Percentiles rank a stretch among this genome's conserved stretches.
These are phyloP conservation scores for Rubia yunnanensis DNA, from an alignment of 257 asterid species.

Conservation along the genomic window DNA sequence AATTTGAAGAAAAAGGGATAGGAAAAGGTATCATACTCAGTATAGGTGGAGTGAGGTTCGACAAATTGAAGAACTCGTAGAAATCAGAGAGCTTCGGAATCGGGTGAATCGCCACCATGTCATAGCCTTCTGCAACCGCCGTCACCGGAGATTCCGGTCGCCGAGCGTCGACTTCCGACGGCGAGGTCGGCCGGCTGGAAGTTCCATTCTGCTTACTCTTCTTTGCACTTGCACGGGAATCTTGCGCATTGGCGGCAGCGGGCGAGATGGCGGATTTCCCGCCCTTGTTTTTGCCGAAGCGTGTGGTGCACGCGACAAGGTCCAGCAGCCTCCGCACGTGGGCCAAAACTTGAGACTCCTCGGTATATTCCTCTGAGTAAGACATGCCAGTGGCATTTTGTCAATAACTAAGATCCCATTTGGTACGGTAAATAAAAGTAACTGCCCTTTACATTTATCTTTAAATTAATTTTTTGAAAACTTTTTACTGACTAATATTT, in stretches of 20 bases:
- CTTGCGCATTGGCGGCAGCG: slow-evolving; percentile 23
- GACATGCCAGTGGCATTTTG: slow-evolving; percentile 34
- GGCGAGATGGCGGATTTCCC: slow-evolving; percentile 19
- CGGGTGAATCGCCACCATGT: slow-evolving; percentile 96
- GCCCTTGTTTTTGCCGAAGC: slow-evolving; percentile 65
- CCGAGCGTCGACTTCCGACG: slow-evolving; percentile 43
- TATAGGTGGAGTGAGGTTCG: slow-evolving; percentile 79
- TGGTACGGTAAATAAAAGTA: background rate
- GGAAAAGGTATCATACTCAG: slow-evolving; percentile 32
- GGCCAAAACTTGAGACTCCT: slow-evolving; percentile 57
- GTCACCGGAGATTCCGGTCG: slow-evolving; percentile 40
- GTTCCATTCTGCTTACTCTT: slow-evolving; percentile 34
- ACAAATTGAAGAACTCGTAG: slow-evolving; percentile 85
- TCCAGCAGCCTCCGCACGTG: slow-evolving; percentile 96
- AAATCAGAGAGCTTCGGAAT: slow-evolving; percentile 96
- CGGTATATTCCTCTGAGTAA: slow-evolving; percentile 68
- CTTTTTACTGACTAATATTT: background rate
- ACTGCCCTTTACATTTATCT: background rate
- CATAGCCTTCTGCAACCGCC: slow-evolving; percentile 50
- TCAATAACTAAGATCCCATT: slow-evolving; percentile 18
- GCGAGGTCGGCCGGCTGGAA: slow-evolving; percentile 28
- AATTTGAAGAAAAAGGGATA: background rate
- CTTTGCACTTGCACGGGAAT: slow-evolving; percentile 42
- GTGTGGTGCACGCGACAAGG: slow-evolving; percentile 92
- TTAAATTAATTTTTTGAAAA: background rate